A percentile compares a stretch with the other conserved stretches of the same genome.
These are phyloP conservation scores for Phytophthora citricola DNA, from an alignment of 352 stramenopile genomes.

Conservation along the genomic window DNA sequence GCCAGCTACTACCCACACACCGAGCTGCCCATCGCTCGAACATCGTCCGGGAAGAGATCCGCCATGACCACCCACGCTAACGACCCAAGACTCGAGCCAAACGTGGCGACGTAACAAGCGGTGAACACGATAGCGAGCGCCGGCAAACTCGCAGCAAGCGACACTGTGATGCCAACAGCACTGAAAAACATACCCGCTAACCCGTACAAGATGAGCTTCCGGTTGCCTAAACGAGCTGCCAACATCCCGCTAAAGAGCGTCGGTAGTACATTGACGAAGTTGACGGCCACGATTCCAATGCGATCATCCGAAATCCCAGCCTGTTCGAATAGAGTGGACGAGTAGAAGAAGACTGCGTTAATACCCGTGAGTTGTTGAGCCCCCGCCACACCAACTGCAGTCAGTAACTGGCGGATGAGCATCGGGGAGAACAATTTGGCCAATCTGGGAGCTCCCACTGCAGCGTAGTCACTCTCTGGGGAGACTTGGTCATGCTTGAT, in stretches of 20 bases:
- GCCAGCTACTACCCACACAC: slow-evolving; percentile 51
- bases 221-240: slow-evolving; percentile 27
- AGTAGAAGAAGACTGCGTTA: slow-evolving; percentile 47
- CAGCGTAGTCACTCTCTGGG: background rate
- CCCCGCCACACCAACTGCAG: slow-evolving; percentile 7
- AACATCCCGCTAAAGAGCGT: slow-evolving; percentile 29
- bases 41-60: slow-evolving; percentile 57
- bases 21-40: slow-evolving; percentile 45
- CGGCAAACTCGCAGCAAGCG: slow-evolving; percentile 37
- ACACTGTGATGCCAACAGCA: slow-evolving; percentile 52
- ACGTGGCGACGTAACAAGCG: slow-evolving; percentile 45
- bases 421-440: slow-evolving; percentile 17
- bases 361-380: slow-evolving; percentile 21
- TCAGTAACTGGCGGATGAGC: slow-evolving; percentile 25
- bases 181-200: slow-evolving; percentile 34
- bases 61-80: slow-evolving; percentile 51
- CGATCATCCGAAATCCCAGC: slow-evolving; percentile 56
- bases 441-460: background rate
- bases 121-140: slow-evolving; percentile 49
- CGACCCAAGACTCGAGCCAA: slow-evolving; percentile 51
- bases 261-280: slow-evolving; percentile 37
- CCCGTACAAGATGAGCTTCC: slow-evolving; percentile 35
- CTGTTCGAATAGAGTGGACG: slow-evolving; percentile 35
- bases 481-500: slow-evolving; percentile 5
- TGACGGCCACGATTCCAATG: slow-evolving; percentile 34